Evolutionary conservation across 2,329 filamentous ascomycete species (phyloP).

Genomic region (Erysiphe neolycopersici): DNA sequence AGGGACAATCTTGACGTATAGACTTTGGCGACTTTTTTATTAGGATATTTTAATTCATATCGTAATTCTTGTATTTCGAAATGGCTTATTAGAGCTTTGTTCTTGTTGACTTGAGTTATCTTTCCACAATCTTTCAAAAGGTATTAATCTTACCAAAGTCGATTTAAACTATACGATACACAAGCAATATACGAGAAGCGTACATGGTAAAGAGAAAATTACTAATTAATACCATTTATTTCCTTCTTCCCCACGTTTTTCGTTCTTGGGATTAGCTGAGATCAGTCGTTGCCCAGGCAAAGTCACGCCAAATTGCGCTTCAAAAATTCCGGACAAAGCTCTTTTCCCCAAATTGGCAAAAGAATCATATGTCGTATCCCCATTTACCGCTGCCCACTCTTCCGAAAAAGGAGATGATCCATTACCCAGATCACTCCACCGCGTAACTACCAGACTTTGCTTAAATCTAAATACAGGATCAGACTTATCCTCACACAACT

Average conservation of each 20-base stretch:
- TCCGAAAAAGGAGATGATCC: conserved; percentile 19
- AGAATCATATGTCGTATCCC: conserved; percentile 22
- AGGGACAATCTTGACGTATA: too few relatives aligned
- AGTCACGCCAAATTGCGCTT: conserved; percentile 24
- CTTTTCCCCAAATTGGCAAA: conserved; percentile 25
- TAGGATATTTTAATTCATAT: too few relatives aligned
- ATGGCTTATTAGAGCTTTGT: too few relatives aligned
- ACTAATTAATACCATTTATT: conserved; percentile 27
- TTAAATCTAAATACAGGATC: conserved; percentile 23
- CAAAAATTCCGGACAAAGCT: conserved; percentile 30
- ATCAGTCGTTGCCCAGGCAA: conserved; percentile 30
- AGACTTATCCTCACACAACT: conserved; percentile 26
- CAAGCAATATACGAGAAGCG: too few relatives aligned
- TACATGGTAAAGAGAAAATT: too few relatives aligned
- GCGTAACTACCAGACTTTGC: conserved; percentile 30
- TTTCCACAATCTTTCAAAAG: too few relatives aligned
- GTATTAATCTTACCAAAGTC: too few relatives aligned
- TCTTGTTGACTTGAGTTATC: too few relatives aligned
- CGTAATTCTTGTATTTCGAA: too few relatives aligned
- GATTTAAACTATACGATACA: too few relatives aligned
- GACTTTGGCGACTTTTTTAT: too few relatives aligned
- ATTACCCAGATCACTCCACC: conserved; percentile 34
- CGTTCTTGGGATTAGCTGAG: conserved; percentile 28
- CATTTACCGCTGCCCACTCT: conserved; percentile 30
- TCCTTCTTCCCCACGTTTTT: conserved; percentile 25